phyloP scores from a whole-genome alignment of 768 basidiomycete genomes.

The Termitomyces sp. region DNA sequence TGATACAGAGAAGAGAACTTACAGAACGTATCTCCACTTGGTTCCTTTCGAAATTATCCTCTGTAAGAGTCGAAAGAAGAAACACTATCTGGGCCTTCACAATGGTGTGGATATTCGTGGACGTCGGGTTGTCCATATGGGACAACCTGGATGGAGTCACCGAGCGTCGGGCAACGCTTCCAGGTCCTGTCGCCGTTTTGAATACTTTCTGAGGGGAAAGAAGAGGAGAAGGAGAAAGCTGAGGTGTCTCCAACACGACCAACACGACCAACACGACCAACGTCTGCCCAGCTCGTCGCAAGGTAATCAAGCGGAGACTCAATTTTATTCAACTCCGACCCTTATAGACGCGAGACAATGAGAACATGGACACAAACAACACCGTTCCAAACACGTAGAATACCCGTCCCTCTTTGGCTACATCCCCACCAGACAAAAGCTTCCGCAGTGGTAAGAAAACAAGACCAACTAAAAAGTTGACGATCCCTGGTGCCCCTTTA shows the following conservation, averaged over 20 bases:
- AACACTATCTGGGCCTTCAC: slow-evolving; percentile 98
- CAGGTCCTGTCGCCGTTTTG: slow-evolving; percentile 73
- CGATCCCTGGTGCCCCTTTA: slow-evolving; percentile 51
- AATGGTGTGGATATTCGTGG: slow-evolving; percentile 85
- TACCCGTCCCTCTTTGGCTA: slow-evolving; percentile 72
- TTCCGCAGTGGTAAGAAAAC: slow-evolving; percentile 83
- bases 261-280: slow-evolving; percentile 34
- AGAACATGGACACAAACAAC: slow-evolving; percentile 36
- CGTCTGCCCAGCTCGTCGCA: slow-evolving; percentile 27
- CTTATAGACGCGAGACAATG: slow-evolving; percentile 34
- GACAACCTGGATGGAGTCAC: slow-evolving; percentile 78
- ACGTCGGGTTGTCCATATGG: slow-evolving; percentile 83
- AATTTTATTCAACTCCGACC: slow-evolving; percentile 22
- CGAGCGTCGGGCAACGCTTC: slow-evolving; percentile 65
- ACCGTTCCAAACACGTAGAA: slow-evolving; percentile 79
- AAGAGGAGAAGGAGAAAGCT: slow-evolving; percentile 28
- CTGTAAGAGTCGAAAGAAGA: slow-evolving; percentile 90
- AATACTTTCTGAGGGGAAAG: slow-evolving; percentile 35
- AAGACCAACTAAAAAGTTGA: slow-evolving; percentile 82
- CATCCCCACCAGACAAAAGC: slow-evolving; percentile 56
- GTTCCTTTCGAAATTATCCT: slow-evolving; percentile 95
- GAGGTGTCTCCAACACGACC: slow-evolving; percentile 37
- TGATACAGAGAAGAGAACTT: slow-evolving; percentile 29
- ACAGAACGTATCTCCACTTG: slow-evolving; percentile 94
- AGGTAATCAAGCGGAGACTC: slow-evolving; percentile 26